Percentiles rank a stretch among this genome's conserved stretches.
These are phyloP conservation scores for Psilocybe subaeruginosa DNA, from an alignment of 768 basidiomycete species.

Conservation along the genomic window DNA sequence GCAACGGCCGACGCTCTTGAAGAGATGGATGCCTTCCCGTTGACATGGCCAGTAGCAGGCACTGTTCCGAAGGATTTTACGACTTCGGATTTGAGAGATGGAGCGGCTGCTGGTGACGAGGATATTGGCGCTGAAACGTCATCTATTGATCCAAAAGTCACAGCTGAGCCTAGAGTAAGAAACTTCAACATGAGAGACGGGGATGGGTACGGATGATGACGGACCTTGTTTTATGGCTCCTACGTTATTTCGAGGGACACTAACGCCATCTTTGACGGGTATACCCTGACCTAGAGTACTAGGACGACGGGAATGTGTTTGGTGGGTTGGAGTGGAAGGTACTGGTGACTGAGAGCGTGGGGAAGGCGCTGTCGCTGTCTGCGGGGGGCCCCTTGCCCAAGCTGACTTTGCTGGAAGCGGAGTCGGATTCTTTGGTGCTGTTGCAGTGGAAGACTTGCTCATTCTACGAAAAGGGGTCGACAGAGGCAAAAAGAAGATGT, in stretches of 20 bases:
- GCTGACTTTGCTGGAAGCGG: constrained; percentile 82
- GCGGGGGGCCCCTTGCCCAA: constrained; percentile 90
- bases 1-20: constrained; percentile 36
- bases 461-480: constrained; percentile 56
- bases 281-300: constrained; percentile 74
- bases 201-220: constrained; percentile 22
- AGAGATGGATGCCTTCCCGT: constrained; percentile 61
- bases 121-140: constrained; percentile 78
- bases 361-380: constrained; percentile 57
- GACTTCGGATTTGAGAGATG: constrained; percentile 66
- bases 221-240: constrained; percentile 70
- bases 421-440: constrained; percentile 72
- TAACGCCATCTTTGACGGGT: constrained; percentile 79
- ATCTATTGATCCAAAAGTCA: constrained; percentile 92
- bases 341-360: constrained; percentile 83
- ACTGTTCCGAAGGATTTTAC: constrained; percentile 87
- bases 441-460: constrained; percentile 87
- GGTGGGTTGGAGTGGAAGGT: constrained; percentile 50
- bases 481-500: constrained; percentile 17
- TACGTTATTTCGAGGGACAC: constrained; percentile 67
- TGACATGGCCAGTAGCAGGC: constrained; percentile 59
- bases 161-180: constrained; percentile 53
- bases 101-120: constrained; percentile 76
- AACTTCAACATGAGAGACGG: constrained; percentile 7
- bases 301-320: constrained; percentile 77